A percentile compares a stretch with the other conserved stretches of the same genome.
These are phyloP conservation scores for Megacollybia marginata DNA, from an alignment of 768 basidiomycete species.

Conservation along the genomic window DNA sequence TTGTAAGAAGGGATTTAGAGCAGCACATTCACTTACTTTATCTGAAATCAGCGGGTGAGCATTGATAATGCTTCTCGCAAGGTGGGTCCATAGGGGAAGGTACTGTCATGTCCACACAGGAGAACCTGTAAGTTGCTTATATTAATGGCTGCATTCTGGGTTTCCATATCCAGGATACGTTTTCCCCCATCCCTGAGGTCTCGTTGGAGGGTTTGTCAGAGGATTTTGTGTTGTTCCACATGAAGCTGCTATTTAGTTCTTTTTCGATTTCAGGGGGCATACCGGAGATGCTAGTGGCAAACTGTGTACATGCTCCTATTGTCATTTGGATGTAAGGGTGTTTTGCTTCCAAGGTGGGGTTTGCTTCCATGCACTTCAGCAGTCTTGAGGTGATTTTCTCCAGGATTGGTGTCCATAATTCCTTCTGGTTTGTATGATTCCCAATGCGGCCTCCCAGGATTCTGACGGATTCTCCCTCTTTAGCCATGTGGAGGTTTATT, in stretches of 20 bases:
- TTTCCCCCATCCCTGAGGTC: neutral
- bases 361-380: conserved; percentile 1
- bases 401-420: conserved; percentile 9
- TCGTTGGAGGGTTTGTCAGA: neutral
- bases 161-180: no score
- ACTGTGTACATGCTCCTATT: no score
- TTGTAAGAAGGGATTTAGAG: neutral
- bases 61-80: neutral
- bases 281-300: no score
- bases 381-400: conserved; percentile 13
- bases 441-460: no score
- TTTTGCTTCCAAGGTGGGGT: conserved; percentile 15
- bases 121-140: neutral
- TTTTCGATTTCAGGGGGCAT: no score
- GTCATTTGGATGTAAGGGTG: conserved; percentile 17
- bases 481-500: no score
- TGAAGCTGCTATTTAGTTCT: conserved; percentile 14
- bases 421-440: conserved; percentile 7
- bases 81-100: no score
- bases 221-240: conserved; percentile 9
- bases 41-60: no score
- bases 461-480: no score
- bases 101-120: no score
- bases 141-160: neutral
- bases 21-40: neutral